Conservation (phyloP, 163 green algal species). For the Prototheca wickerhamii region DNA sequence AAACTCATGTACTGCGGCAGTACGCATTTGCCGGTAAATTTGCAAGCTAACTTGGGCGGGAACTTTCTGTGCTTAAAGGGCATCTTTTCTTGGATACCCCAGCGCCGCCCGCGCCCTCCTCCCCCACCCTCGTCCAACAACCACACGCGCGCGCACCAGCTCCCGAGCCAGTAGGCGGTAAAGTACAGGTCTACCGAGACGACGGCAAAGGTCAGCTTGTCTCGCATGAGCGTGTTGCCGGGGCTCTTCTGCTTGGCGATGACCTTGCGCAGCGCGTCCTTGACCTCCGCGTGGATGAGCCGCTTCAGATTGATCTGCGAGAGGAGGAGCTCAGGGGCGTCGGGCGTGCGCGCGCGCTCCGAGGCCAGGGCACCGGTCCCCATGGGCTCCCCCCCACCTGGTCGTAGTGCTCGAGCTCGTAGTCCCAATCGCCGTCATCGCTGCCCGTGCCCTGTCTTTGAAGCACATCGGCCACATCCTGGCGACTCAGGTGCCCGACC, state of each 20-base stretch:
- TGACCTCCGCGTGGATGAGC: background rate
- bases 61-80: background rate
- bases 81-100: no score
- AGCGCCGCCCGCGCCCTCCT: background rate
- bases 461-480: background rate
- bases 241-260: constrained; percentile 1
- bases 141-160: constrained; percentile 14
- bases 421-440: background rate
- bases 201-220: constrained; percentile 67
- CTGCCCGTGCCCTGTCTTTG: background rate
- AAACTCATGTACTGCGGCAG: background rate
- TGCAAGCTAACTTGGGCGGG: background rate
- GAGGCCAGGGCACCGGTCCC: background rate
- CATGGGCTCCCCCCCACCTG: background rate
- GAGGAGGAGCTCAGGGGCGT: background rate
- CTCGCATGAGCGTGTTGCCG: constrained; percentile 10
- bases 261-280: background rate
- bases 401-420: background rate
- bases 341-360: no score
- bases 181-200: constrained; percentile 40
- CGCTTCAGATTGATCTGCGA: background rate
- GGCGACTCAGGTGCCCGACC: background rate
- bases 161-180: constrained; percentile 26
- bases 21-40: background rate
- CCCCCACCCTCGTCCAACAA: background rate